phyloP scores from a whole-genome alignment of 345 rosid genomes.

The Lepidium aucheri region DNA sequence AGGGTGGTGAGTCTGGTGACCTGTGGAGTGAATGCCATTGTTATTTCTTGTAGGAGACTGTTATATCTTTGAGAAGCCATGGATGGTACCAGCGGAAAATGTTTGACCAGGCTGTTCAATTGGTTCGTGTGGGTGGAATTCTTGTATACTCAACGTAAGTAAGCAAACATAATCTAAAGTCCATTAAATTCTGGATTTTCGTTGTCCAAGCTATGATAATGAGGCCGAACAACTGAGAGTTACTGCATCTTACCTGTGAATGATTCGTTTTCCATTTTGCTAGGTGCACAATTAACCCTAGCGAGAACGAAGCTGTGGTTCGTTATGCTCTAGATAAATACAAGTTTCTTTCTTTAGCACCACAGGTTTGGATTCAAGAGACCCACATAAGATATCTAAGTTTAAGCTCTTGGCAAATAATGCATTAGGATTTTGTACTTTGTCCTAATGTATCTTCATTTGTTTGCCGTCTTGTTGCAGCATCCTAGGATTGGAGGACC shows the following conservation, averaged over 20 bases:
- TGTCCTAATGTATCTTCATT: background rate
- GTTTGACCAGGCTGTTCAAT: constrained; percentile 97
- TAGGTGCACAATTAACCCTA: constrained; percentile 94
- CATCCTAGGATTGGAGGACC: constrained; percentile 89
- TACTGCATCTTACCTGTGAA: background rate
- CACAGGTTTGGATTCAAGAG: constrained; percentile 49
- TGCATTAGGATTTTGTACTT: background rate
- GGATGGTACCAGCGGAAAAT: constrained; percentile 80
- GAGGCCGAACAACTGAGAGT: background rate
- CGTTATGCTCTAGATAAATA: constrained; percentile 89
- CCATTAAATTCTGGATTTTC: background rate
- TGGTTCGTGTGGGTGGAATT: constrained; percentile 91
- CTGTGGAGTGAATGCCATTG: background rate
- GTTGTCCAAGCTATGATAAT: background rate
- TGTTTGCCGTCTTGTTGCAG: constrained; percentile 28
- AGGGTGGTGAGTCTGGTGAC: background rate
- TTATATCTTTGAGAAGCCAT: constrained; percentile 74
- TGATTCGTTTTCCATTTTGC: constrained; percentile 17
- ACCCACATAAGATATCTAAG: background rate
- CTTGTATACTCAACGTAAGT: constrained; percentile 95
- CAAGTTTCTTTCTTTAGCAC: constrained; percentile 68
- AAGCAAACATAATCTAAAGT: background rate
- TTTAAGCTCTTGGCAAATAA: background rate
- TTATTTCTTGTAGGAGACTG: constrained; percentile 51
- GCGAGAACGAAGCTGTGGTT: constrained; percentile 91